These are phyloP conservation scores for Helminthosporium solani DNA, from an alignment of 2,329 filamentous ascomycete species.

Conservation along the genomic window DNA sequence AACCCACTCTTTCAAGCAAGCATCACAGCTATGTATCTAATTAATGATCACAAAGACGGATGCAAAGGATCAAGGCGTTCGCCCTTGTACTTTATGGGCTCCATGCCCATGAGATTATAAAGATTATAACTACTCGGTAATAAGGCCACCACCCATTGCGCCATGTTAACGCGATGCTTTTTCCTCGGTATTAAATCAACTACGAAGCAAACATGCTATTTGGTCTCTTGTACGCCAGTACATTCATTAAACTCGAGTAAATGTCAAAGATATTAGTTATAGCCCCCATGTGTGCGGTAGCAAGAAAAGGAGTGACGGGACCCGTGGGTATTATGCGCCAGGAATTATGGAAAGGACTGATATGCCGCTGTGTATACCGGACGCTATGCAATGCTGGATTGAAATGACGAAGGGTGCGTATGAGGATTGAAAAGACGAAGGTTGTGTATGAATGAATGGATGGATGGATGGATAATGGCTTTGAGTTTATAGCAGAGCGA, in stretches of 20 bases:
- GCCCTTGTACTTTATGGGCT: neutral
- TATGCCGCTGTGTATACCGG: slow-evolving; percentile 5
- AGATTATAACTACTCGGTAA: neutral
- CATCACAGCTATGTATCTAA: no score
- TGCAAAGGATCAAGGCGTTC: no score
- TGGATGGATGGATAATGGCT: neutral
- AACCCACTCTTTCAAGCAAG: no score
- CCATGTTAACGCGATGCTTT: neutral
- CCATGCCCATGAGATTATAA: neutral
- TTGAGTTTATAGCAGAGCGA: slow-evolving; percentile 46
- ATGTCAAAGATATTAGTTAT: neutral
- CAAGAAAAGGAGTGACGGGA: slow-evolving; percentile 1
- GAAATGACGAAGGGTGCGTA: slow-evolving; percentile 1
- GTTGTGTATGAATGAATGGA: no score
- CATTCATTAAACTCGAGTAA: neutral
- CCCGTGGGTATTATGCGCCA: slow-evolving; percentile 3
- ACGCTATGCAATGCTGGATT: slow-evolving; percentile 18
- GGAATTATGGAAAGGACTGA: slow-evolving; percentile 12
- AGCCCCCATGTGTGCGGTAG: neutral
- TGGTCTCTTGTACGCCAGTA: neutral
- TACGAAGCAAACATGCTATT: neutral
- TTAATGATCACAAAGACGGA: no score
- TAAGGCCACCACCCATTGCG: no score
- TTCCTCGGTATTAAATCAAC: neutral
- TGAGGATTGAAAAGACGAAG: slow-evolving; percentile 2